Evolutionary conservation across 1,139 yeast genomes (phyloP), one percentile per base, ranked within the genome.

Genomic region (Blastobotrys petasosporus): DNA sequence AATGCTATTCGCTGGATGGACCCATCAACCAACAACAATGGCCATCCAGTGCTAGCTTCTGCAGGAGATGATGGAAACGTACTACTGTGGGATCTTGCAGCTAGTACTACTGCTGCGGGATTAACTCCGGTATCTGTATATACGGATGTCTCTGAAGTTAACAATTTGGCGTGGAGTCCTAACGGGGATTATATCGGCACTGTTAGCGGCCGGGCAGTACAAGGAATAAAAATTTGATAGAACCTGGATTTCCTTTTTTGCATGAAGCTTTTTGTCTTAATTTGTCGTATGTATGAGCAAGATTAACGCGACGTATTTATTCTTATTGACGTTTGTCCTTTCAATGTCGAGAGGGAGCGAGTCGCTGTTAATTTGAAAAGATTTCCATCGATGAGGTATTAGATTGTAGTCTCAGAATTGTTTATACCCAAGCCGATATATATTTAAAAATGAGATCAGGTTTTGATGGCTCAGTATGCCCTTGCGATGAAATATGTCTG

Each of bases 1-100:
- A 90, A 90, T 62, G 74, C 80, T 53, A 76, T 90, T 15, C 68
- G 73, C 46, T 92, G 97, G 97, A 92, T 90, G 55, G 97, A 97
- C 0, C 67, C 77, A 1, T 74, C 53, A 4, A 45, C 46, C 10
- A 41, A 33, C 29, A 29, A 36, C 2, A 43, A 51, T 6, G 52
- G 53, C n/a, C 66, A 70, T 35, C 80, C 84, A 53, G 66, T 75
- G 39, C 66, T 92, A 31, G 71, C 87, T 13, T 77, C 90, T 0
- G 94, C 94, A 15, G 82, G 85, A 20, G 97, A 92, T 62, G 97
- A 90, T 65, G 85, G 96, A 63, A 96, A 88, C 64, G 85, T 86
- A 0, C 68, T 90, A 33, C 70, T 85, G 12, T 88, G 97, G 94
- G 96, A 92, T 63, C 70, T 87, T 49, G 70, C 59, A 20, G 28